Evolutionary conservation across 805 yeast genomes (phyloP).

Genomic region (Candida parachauliodes): DNA sequence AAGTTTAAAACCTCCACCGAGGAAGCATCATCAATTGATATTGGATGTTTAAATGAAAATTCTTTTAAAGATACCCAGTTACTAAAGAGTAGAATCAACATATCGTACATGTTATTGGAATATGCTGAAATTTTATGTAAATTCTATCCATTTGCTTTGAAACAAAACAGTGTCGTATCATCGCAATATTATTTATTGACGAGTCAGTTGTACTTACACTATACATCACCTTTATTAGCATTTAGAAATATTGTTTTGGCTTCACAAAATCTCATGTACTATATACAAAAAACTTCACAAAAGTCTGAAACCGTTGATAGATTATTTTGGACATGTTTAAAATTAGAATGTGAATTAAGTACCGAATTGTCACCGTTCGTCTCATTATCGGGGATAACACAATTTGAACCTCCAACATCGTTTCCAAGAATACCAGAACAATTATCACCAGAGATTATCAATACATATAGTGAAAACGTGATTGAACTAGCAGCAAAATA

Average conservation of each 20-base stretch:
- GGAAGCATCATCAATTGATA: conserved; percentile 20
- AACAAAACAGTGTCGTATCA: conserved; percentile 14
- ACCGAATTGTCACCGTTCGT: conserved; percentile 33
- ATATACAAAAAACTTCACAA: conserved; percentile 17
- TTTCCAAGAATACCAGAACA: conserved; percentile 31
- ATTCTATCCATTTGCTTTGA: conserved; percentile 19
- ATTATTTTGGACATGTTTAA: conserved; percentile 35
- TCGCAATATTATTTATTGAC: conserved; percentile 20
- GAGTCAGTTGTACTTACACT: conserved; percentile 26
- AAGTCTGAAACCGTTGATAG: conserved; percentile 21
- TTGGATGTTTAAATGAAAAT: conserved; percentile 18
- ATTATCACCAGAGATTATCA: conserved; percentile 11
- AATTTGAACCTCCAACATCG: conserved; percentile 26
- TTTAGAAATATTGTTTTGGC: conserved; percentile 23
- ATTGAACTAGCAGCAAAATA: conserved; percentile 20
- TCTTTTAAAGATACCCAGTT: conserved; percentile 10
- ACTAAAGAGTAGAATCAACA: conserved; percentile 15
- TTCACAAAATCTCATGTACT: conserved; percentile 28
- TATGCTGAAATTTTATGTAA: conserved; percentile 19
- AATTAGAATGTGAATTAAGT: conserved; percentile 34
- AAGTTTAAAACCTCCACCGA: conserved; percentile 23
- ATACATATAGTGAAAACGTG: conserved; percentile 21
- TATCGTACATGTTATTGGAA: conserved; percentile 20
- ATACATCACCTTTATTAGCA: conserved; percentile 25
- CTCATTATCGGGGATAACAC: conserved; percentile 29